These are phyloP conservation scores for Saccharum officinarum DNA, from an alignment of 176 grass and related monocot species.

Conservation along the genomic window DNA sequence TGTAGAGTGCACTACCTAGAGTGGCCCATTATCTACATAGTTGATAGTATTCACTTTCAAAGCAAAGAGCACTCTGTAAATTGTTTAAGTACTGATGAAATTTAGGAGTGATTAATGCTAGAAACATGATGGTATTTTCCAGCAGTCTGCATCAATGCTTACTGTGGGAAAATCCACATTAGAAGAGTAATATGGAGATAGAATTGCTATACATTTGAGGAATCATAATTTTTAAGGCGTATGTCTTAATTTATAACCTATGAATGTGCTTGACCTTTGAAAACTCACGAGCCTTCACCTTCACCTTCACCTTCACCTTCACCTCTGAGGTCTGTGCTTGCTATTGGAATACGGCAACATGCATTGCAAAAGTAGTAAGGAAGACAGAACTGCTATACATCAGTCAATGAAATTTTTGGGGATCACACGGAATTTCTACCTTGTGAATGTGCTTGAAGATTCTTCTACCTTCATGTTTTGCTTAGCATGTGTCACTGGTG, in stretches of 20 bases:
- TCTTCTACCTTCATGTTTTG: neutral
- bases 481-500: neutral
- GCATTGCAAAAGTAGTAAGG: neutral
- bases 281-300: neutral
- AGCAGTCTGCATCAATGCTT: neutral
- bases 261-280: neutral
- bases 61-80: neutral
- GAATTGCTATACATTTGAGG: neutral
- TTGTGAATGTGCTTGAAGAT: neutral
- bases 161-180: neutral
- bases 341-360: neutral
- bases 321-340: neutral
- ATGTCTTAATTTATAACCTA: neutral
- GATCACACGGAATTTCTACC: neutral
- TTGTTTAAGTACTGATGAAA: neutral
- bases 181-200: neutral
- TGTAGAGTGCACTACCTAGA: neutral
- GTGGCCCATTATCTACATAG: neutral
- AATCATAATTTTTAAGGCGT: neutral
- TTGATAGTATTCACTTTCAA: neutral
- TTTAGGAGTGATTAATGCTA: neutral
- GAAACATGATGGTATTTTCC: neutral
- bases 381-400: neutral
- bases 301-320: neutral
- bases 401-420: neutral